These are phyloP conservation scores for Hymenoscyphus scutula DNA, from an alignment of 2,329 filamentous ascomycete species.

Conservation along the genomic window DNA sequence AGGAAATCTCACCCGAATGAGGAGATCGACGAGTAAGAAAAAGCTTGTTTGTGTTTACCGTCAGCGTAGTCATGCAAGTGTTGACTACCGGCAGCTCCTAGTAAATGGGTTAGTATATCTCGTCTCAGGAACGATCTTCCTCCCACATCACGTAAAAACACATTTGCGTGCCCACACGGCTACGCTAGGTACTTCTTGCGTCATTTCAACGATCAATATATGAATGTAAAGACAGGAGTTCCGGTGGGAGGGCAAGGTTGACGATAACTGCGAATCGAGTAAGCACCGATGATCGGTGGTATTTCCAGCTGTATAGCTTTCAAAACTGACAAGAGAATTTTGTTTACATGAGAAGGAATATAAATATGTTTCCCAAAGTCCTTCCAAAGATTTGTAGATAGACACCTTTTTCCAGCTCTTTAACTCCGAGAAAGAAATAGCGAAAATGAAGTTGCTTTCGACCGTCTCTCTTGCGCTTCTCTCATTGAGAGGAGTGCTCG, in stretches of 20 bases:
- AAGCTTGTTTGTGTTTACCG: too few relatives aligned
- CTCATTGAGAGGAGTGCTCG: background rate
- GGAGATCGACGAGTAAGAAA: too few relatives aligned
- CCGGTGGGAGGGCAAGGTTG: background rate
- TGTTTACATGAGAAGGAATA: background rate
- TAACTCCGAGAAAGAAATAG: background rate
- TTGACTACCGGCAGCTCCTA: too few relatives aligned
- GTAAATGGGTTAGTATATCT: too few relatives aligned
- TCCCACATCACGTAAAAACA: too few relatives aligned
- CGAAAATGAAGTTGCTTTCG: background rate
- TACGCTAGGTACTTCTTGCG: too few relatives aligned
- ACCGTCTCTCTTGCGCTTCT: background rate
- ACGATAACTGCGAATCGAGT: background rate
- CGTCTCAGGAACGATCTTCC: too few relatives aligned
- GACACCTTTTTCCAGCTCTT: background rate
- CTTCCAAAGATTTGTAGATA: background rate
- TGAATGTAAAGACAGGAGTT: background rate
- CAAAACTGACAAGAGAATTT: background rate
- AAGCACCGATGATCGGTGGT: conserved; percentile 1
- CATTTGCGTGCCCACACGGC: too few relatives aligned
- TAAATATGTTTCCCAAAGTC: background rate
- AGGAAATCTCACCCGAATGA: too few relatives aligned
- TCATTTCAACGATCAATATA: too few relatives aligned
- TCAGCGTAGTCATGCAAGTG: too few relatives aligned
- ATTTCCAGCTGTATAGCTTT: background rate